A percentile compares a stretch with the other conserved stretches of the same genome.
Evolutionary conservation across 2,329 filamentous ascomycete genomes (phyloP).

Genomic region (Diaporthe australafricana): DNA sequence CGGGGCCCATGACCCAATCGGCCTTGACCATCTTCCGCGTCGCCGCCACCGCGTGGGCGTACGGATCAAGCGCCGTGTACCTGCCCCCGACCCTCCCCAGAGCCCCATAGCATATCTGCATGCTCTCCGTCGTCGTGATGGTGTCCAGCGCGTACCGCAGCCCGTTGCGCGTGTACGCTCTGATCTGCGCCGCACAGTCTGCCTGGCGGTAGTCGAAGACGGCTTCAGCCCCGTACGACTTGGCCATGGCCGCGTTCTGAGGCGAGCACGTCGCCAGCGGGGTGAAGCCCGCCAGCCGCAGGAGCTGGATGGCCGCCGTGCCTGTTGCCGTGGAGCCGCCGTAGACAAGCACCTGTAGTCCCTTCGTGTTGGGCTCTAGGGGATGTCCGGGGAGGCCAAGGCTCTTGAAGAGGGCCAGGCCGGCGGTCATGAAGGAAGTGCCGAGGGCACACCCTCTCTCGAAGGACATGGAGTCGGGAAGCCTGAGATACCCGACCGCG

Average conservation of each 20-base stretch:
- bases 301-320: background rate
- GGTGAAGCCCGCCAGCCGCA: background rate
- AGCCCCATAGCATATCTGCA: constrained; percentile 50
- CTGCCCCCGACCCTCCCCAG: constrained; percentile 48
- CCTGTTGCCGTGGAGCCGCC: background rate
- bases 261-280: constrained; percentile 38
- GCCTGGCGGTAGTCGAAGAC: constrained; percentile 53
- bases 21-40: no score
- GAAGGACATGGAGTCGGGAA: no score
- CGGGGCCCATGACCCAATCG: no score
- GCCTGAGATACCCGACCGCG: no score
- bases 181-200: constrained; percentile 46
- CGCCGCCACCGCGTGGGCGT: no score
- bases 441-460: no score
- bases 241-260: constrained; percentile 49
- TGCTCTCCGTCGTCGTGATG: constrained; percentile 47
- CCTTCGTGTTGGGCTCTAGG: no score
- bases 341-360: no score
- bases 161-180: constrained; percentile 49
- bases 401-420: no score
- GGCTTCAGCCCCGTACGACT: constrained; percentile 51
- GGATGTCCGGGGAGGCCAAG: no score
- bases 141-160: constrained; percentile 54
- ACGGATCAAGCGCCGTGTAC: constrained; percentile 37
- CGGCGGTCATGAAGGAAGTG: no score